Evolutionary conservation across 345 rosid genomes (phyloP), one percentile per base, ranked within the genome.

Genomic region (Citrus trifoliata): DNA sequence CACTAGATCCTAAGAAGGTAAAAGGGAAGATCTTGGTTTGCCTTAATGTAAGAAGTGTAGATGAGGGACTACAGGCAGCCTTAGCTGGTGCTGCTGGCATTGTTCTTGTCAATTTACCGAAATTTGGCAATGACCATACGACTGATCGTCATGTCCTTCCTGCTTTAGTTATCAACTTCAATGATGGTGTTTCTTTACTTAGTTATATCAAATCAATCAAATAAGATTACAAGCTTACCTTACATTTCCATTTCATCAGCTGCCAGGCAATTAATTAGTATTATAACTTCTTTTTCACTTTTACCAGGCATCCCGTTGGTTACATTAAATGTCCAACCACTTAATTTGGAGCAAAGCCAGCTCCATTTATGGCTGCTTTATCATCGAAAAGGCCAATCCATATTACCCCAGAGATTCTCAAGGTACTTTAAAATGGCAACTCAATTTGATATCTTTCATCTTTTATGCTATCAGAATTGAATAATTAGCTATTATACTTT

Each of bases 81-180:
- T 74, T 84, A 70, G 97, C 87, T 1, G 97, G 99, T 1, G 98
- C 95, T 0, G 33, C 80, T 0, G 97, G 97, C 35, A 89, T 94
- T 95, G 85, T 96, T 60, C 93, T 96, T 10, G 92, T 85, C 63
- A 94, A 92, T 66, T 56, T 67, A 64, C 64, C 72, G 48, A 19
- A 21, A 4, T 53, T 42, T 0, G 96, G 89, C 30, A 86, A 89
- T 38, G 89, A 89, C 62, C 73, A 88, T 61, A 19, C 28, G 1
- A 83, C 91, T 1, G 95, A 90, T 73, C 85, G 93, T 1, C 95
- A 91, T 82, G 79, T 92, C 69, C 92, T 94, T 37, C 99, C 97
- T 2, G 90, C 94, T 13, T 70, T 93, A 25, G 92, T 94, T 6
- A 71, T 96, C 79, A 87, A 71, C 65, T 91, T 72, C 71, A 69